Conservation (phyloP, 1,284 basidiomycete genomes). For the Ceratobasidium sp. region DNA sequence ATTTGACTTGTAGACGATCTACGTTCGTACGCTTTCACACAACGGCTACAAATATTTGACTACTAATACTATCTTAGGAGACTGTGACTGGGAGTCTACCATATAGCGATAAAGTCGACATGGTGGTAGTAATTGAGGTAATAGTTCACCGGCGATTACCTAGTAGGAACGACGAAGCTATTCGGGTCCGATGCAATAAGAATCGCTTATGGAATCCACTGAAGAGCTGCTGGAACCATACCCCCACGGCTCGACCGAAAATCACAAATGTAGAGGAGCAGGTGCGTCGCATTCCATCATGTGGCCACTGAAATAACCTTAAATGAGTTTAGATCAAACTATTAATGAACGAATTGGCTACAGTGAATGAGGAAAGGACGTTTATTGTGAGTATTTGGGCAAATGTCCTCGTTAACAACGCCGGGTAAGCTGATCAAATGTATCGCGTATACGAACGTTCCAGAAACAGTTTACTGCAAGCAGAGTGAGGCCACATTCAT, state of each 20-base stretch:
- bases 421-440: too few species aligned
- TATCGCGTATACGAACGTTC: too few species aligned
- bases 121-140: neutral
- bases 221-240: slow-evolving; percentile 13
- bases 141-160: neutral
- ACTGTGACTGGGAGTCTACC: slow-evolving; percentile 8
- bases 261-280: neutral
- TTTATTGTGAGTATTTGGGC: neutral
- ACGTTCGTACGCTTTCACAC: neutral
- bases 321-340: neutral
- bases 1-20: slow-evolving; percentile 6
- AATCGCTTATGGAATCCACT: slow-evolving; percentile 10
- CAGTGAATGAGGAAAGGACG: neutral
- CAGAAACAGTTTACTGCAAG: too few species aligned
- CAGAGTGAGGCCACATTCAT: too few species aligned
- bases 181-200: neutral
- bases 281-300: neutral
- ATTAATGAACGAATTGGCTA: too few species aligned
- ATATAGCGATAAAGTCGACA: slow-evolving; percentile 5
- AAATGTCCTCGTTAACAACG: too few species aligned
- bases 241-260: neutral
- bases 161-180: neutral
- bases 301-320: too few species aligned
- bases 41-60: too few species aligned
- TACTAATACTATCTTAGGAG: neutral